Percentiles rank a stretch among this genome's conserved stretches.
These are phyloP conservation scores for Tetrapyrgos nigripes DNA, from an alignment of 1,284 basidiomycete species.

Conservation along the genomic window DNA sequence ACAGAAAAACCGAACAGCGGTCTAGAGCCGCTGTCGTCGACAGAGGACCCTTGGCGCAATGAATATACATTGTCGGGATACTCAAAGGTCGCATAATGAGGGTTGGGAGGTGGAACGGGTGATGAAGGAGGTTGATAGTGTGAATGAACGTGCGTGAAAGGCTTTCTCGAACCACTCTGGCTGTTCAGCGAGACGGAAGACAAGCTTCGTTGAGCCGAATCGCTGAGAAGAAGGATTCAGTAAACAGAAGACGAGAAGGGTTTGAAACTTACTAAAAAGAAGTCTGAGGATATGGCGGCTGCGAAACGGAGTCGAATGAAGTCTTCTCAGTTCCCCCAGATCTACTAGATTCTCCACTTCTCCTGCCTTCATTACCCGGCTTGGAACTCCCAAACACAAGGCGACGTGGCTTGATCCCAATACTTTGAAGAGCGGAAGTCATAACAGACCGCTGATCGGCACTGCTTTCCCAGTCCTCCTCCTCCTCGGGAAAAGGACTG, in stretches of 20 bases:
- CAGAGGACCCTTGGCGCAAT: not conserved
- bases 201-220: constrained; percentile 64
- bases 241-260: constrained; percentile 8
- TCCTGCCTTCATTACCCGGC: constrained; percentile 51
- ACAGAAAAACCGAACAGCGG: constrained; percentile 29
- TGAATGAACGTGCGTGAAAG: constrained; percentile 27
- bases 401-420: constrained; percentile 38
- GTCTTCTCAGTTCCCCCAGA: constrained; percentile 57
- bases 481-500: constrained; percentile 50
- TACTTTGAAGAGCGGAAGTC: constrained; percentile 26
- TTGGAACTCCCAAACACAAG: constrained; percentile 51
- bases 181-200: constrained; percentile 58
- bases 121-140: constrained; percentile 25
- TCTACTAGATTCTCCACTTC: constrained; percentile 67
- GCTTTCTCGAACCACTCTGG: constrained; percentile 39
- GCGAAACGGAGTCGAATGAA: constrained; percentile 65
- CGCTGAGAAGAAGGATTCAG: constrained; percentile 37
- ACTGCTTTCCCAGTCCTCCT: constrained; percentile 45
- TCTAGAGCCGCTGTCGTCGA: constrained; percentile 8
- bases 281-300: constrained; percentile 53
- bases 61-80: constrained; percentile 7
- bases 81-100: constrained; percentile 20
- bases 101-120: constrained; percentile 24
- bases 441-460: constrained; percentile 31
- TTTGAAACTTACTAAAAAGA: constrained; percentile 60